Evolutionary conservation across 2,329 filamentous ascomycete species (phyloP).

Genomic region (Boeremia lycopersici): DNA sequence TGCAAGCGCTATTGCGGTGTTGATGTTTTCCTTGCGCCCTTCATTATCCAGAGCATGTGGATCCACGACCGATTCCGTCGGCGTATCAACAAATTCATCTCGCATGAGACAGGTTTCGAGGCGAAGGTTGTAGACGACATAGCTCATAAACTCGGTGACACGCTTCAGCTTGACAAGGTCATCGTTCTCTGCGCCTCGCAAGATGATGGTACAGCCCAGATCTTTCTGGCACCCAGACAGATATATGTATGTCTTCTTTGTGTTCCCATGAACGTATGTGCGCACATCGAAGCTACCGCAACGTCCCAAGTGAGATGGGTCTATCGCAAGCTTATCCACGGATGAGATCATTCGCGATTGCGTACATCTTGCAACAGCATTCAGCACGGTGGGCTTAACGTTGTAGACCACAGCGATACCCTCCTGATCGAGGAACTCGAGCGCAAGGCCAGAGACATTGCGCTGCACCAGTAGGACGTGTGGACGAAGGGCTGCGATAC

Average conservation of each 20-base stretch:
- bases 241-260: constrained; percentile 95
- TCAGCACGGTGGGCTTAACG: constrained; percentile 93
- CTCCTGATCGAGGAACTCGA: constrained; percentile 85
- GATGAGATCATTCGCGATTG: constrained; percentile 93
- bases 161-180: constrained; percentile 81
- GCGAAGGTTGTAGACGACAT: constrained; percentile 97
- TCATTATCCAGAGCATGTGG: constrained; percentile 27
- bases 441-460: constrained; percentile 86
- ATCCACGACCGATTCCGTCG: constrained; percentile 61
- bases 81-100: constrained; percentile 88
- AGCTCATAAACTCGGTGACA: constrained; percentile 98
- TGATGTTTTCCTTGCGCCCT: constrained; percentile 5
- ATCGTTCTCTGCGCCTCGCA: constrained; percentile 78
- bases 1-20: constrained; percentile 3
- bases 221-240: constrained; percentile 88
- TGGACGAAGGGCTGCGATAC: constrained; percentile 84
- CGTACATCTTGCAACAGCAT: constrained; percentile 90
- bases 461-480: constrained; percentile 90
- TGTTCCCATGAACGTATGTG: constrained; percentile 84
- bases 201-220: constrained; percentile 90
- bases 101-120: constrained; percentile 92
- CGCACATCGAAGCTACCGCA: constrained; percentile 93
- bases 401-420: constrained; percentile 95
- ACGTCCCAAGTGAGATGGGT: constrained; percentile 74
- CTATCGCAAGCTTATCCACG: constrained; percentile 86